Evolutionary conservation across 495 filamentous ascomycete species (phyloP), one percentile per base, ranked within the genome.

Genomic region (Podospora sp.): DNA sequence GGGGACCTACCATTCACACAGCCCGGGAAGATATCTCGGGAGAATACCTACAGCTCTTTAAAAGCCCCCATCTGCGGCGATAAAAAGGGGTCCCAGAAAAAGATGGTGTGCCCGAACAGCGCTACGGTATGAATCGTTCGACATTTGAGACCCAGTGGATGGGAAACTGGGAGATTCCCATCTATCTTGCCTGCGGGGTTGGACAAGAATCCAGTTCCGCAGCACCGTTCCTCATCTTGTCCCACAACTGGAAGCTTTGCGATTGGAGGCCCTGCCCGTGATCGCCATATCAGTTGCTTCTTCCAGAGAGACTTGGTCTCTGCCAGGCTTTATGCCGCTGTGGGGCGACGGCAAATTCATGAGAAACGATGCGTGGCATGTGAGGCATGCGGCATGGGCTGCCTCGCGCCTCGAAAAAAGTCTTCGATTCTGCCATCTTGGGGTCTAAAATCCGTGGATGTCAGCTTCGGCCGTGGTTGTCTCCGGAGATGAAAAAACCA

Each of bases 101-200:
- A 12, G 52, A n/a, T 26, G 6, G 20, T 22, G 24, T 55, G 52
- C n/a, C n/a, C n/a, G n/a, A n/a, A 22, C 8, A 2, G 24, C n/a
- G 52, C 52, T 22, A 55, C 52, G 52, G 24, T 6, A 55, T 7
- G 21, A 55, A 24, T 59, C 56, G 26, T 27, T 33, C 27, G 12
- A 18, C 40, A 6, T 12, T 6, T 33, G 29, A 33, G 29, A 33
- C 8, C 4, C 4, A 8, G 29, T 33, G 21, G 18, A 59, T 59
- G 56, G 56, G 56, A 59, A 59, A 59, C 56, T 59, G 56, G 9
- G 33, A 59, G 25, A 29, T 26, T 59, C 56, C 56, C 56, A 59
- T 59, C 21, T 16, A 22, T 14, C 24, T 6, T 27, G 56, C 27
- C 22, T 59, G 56, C 16, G 56, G 26, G 24, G 21, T 27, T 27